phyloP scores from a whole-genome alignment of 352 stramenopile species.

The Globisporangium megalacanthum region DNA sequence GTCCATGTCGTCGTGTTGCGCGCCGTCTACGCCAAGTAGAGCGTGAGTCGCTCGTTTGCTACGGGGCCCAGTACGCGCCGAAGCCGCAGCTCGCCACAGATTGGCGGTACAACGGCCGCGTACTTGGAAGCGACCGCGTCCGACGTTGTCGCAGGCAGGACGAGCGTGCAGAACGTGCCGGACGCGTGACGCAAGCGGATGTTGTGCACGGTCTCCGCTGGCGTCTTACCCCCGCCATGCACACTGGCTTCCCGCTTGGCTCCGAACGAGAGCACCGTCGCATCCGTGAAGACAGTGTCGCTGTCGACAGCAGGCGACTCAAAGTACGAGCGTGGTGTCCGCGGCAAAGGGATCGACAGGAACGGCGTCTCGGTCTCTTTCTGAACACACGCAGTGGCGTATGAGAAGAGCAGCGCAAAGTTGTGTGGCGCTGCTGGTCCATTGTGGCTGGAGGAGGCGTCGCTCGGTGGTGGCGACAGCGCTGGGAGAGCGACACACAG shows the following conservation, averaged over 20 bases:
- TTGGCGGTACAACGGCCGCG: conserved; percentile 27
- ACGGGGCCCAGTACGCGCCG: conserved; percentile 51
- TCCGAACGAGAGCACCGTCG: conserved; percentile 53
- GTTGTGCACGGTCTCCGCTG: conserved; percentile 77
- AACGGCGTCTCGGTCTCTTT: conserved; percentile 16
- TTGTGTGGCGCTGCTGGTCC: conserved; percentile 20
- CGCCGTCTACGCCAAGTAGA: conserved; percentile 33
- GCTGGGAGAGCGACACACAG: conserved; percentile 54
- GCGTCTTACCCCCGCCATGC: conserved; percentile 70
- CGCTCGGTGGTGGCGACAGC: background rate
- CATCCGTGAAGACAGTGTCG: conserved; percentile 44
- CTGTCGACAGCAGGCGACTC: background rate
- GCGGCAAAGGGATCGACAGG: conserved; percentile 52
- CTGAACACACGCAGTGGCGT: conserved; percentile 12
- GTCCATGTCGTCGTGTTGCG: background rate
- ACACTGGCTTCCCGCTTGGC: conserved; percentile 51
- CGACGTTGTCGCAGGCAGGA: conserved; percentile 48
- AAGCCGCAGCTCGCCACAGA: conserved; percentile 47
- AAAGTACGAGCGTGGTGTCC: conserved; percentile 18
- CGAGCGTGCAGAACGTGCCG: conserved; percentile 71
- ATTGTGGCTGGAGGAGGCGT: background rate
- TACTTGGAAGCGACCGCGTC: conserved; percentile 33
- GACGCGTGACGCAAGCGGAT: conserved; percentile 84
- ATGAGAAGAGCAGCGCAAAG: conserved; percentile 55
- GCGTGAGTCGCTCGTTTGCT: conserved; percentile 29